Percentiles rank a stretch among this genome's conserved stretches.
Evolutionary conservation across 495 filamentous ascomycete species (phyloP).

Genomic region (Xylaria curta): DNA sequence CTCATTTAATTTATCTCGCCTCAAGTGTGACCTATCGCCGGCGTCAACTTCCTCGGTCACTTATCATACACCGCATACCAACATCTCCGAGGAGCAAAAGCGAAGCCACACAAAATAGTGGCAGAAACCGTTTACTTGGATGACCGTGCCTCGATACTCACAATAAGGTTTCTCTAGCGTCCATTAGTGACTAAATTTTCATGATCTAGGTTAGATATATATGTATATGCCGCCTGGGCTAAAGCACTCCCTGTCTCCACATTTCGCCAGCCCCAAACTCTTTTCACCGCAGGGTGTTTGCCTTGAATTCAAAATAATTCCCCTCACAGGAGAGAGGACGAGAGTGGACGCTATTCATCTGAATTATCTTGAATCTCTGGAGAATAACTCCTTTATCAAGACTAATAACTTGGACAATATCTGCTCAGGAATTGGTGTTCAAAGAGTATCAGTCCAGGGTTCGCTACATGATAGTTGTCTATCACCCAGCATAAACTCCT

Average conservation of each 20-base stretch:
- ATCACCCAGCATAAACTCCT: not conserved
- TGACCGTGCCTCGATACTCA: not conserved
- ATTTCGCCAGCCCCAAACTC: not conserved
- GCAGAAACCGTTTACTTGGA: not conserved
- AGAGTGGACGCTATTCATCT: not conserved
- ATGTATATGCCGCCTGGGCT: not conserved
- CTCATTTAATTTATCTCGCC: too few relatives aligned
- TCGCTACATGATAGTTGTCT: not conserved
- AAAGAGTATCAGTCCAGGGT: not conserved
- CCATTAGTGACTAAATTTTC: not conserved
- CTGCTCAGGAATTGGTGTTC: not conserved
- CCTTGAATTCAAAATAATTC: not conserved
- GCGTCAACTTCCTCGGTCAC: not conserved
- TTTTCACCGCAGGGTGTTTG: not conserved
- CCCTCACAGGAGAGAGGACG: not conserved
- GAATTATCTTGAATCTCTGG: not conserved
- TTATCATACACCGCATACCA: not conserved
- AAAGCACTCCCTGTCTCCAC: not conserved
- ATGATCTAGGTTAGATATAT: not conserved
- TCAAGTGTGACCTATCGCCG: too few relatives aligned
- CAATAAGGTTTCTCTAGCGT: constrained; percentile 7
- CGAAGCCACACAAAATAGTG: not conserved
- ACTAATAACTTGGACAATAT: not conserved
- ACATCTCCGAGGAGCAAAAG: not conserved
- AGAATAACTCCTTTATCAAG: not conserved